Evolutionary conservation across 768 basidiomycete species (phyloP).

Genomic region (Astraeus odoratus): DNA sequence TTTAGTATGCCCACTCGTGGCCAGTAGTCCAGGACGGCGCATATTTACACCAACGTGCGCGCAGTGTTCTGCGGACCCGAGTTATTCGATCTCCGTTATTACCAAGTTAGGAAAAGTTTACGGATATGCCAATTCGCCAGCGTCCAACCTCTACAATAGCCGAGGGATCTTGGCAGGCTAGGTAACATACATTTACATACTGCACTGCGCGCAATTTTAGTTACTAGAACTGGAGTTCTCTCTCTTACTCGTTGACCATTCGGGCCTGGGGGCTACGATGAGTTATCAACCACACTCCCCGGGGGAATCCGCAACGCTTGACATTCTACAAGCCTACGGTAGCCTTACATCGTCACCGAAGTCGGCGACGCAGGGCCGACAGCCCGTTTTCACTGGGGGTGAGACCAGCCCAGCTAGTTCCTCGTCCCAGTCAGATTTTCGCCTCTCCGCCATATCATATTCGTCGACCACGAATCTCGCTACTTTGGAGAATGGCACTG

Average conservation of each 20-base stretch:
- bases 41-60: no score
- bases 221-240: not conserved
- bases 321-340: slow-evolving; percentile 20
- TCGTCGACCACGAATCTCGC: slow-evolving; percentile 19
- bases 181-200: no score
- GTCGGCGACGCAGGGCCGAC: not conserved
- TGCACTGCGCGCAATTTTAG: not conserved
- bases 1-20: no score
- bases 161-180: no score
- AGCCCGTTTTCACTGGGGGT: slow-evolving; percentile 1
- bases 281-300: slow-evolving; percentile 13
- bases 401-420: slow-evolving; percentile 8
- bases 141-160: no score
- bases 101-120: no score
- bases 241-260: slow-evolving; percentile 3
- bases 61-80: no score
- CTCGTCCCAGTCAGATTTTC: slow-evolving; percentile 15
- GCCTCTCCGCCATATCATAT: slow-evolving; percentile 19
- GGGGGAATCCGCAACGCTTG: slow-evolving; percentile 24
- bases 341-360: slow-evolving; percentile 2
- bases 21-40: no score
- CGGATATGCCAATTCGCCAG: no score
- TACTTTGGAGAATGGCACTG: slow-evolving; percentile 8
- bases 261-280: slow-evolving; percentile 1
- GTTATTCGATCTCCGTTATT: no score